A percentile compares a stretch with the other conserved stretches of the same genome.
Conservation (phyloP, 2,329 filamentous ascomycete genomes). For the Monilinia fructigena region DNA sequence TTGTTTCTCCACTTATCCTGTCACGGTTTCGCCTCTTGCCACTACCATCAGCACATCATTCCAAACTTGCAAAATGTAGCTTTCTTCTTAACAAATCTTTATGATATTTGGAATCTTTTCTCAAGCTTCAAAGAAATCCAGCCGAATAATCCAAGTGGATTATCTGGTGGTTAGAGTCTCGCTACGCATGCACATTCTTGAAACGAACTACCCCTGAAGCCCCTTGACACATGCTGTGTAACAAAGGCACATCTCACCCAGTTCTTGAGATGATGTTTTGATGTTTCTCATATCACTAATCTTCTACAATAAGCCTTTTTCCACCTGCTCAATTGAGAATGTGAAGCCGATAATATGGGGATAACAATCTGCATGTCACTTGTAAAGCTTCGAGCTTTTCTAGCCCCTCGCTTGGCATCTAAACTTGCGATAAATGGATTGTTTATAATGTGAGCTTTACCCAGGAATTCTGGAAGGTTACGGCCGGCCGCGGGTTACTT, state of each 20-base stretch:
- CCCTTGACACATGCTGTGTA: slow-evolving; percentile 22
- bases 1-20: slow-evolving; percentile 17
- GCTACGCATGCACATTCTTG: slow-evolving; percentile 10
- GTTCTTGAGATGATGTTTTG: slow-evolving; percentile 8
- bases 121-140: not conserved
- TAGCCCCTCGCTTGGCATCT: slow-evolving; percentile 4
- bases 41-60: not conserved
- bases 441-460: slow-evolving; percentile 5
- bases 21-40: slow-evolving; percentile 13
- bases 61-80: slow-evolving; percentile 4
- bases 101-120: not conserved
- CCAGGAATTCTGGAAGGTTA: slow-evolving; percentile 1
- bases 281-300: not conserved
- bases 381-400: slow-evolving; percentile 3
- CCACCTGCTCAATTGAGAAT: not conserved
- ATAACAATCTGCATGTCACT: slow-evolving; percentile 7
- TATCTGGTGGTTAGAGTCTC: not conserved
- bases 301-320: not conserved
- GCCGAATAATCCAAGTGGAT: not conserved
- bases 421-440: not conserved
- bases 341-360: slow-evolving; percentile 12
- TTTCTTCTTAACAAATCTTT: not conserved
- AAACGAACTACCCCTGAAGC: slow-evolving; percentile 20
- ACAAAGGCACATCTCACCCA: not conserved
- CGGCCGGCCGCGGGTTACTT: slow-evolving; percentile 19